Evolutionary conservation across 441 rosid species (phyloP), one percentile per base, ranked within the genome.

Genomic region (Populus hybrid): DNA sequence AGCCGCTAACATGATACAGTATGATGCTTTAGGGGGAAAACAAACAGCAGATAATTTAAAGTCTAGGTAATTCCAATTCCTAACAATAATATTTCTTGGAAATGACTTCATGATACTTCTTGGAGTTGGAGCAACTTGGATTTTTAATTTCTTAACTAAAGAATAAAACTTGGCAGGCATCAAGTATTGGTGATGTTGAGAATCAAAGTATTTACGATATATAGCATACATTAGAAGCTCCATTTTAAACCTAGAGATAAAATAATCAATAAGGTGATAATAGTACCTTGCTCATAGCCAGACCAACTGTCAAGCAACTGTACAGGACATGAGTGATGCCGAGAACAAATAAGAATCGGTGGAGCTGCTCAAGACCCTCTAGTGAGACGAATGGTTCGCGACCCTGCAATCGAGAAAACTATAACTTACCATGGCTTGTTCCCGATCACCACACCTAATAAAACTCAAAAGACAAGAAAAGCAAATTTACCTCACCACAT

Each of bases 221-320:
- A 33, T 33, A 33, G 35, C 35, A 33, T 33, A 33, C 35, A 33
- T 33, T 33, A 33, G 35, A 33, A 33, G 35, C 35, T 5, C 35
- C 35, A 33, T 33, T 33, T 33, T 33, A 33, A 33, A 33, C 35
- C 35, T 40, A 40, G 14, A 10, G 16, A 45, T 45, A 45, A 45
- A 12, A 45, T 42, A 12, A 45, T 0, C 53, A 36, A 68, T 29
- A 42, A 33, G 4, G 50, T 45, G 10, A 61, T 3, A 59, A 61
- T 56, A 5, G 36, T 81, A 94, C 99, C 99, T 94, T 94, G 88
- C 93, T 90, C 98, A 94, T 90, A 61, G 98, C 95, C 76, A 94
- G 87, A 82, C 89, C 99, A 74, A 95, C 97, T 36, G 97, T 91
- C 83, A 95, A 79, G 65, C 92, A 93, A 78, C 99, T 95, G 75